These are phyloP conservation scores for Yamadazyma sp. DNA, from an alignment of 1,139 yeast species.

Conservation along the genomic window DNA sequence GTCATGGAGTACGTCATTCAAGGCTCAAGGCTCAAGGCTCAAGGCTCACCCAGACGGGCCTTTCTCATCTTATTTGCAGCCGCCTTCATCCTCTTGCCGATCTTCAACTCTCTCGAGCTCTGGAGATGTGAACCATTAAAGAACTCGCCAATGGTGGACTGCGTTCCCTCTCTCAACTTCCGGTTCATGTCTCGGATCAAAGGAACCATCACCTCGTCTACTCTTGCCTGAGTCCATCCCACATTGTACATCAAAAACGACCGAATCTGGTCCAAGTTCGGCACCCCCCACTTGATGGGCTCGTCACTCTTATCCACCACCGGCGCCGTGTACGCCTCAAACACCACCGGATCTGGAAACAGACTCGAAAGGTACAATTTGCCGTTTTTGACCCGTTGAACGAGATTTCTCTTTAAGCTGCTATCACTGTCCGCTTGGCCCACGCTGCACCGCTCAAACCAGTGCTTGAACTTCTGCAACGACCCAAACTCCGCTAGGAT, in stretches of 20 bases:
- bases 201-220: conserved; percentile 89
- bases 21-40: too few species aligned
- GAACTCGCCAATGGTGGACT: conserved; percentile 57
- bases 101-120: conserved; percentile 41
- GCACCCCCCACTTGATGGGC: conserved; percentile 85
- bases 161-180: conserved; percentile 53
- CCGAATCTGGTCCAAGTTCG: conserved; percentile 78
- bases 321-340: conserved; percentile 73
- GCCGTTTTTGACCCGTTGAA: conserved; percentile 55
- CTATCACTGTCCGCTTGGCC: conserved; percentile 20
- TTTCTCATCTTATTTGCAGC: conserved; percentile 61
- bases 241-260: conserved; percentile 65
- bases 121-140: conserved; percentile 53
- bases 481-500: conserved; percentile 81
- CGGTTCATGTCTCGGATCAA: conserved; percentile 76
- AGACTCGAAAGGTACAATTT: conserved; percentile 60
- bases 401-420: conserved; percentile 46
- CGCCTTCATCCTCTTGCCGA: conserved; percentile 59
- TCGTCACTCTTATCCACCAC: conserved; percentile 81
- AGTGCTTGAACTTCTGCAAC: conserved; percentile 32
- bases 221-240: conserved; percentile 78
- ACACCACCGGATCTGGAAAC: conserved; percentile 72
- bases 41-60: too few species aligned
- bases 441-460: conserved; percentile 38
- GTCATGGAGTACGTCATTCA: too few species aligned